Evolutionary conservation across 495 filamentous ascomycete species (phyloP), one percentile per base, ranked within the genome.

Genomic region (Aspergillus incahuasiensis): DNA sequence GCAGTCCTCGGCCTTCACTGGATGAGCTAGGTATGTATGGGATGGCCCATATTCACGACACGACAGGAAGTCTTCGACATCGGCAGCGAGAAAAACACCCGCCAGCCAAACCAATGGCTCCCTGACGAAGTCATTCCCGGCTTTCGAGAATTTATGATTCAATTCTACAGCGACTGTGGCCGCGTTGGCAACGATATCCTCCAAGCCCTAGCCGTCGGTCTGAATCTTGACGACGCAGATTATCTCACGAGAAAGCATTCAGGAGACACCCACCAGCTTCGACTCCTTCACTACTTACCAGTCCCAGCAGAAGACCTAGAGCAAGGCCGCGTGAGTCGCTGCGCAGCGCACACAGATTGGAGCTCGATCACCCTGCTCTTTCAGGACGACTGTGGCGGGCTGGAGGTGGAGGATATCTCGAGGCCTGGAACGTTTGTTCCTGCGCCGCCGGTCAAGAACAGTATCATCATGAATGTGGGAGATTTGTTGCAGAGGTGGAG

Each of bases 101-200:
- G 63, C 19, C 81, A 86, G 57, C 82, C 83, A 8, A 89, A 88
- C 53, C 76, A 86, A 58, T 88, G 84, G 84, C 66, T 83, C 7
- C 82, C 82, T 2, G 76, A 85, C 32, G 66, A 77, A 1, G 62
- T 66, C 1, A 69, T 89, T 3, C 82, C 83, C 0, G 84, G 79
- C 4, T 87, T 88, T 62, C 75, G 77, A 12, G 60, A 63, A 32
- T 87, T 86, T 61, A 82, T 81, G 75, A 77, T 54, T 19, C 54
- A 62, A 22, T 84, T 86, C 69, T 85, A 83, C 61, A 79, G 74
- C 77, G 69, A 74, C 22, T 81, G 78, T 51, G 71, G 73, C 51
- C 53, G 54, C 11, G 67, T 68, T 0, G 70, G 69, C 18, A 75
- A 72, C 15, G 72, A 74, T 21, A 63, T 86, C 34, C 60, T 86